Evolutionary conservation across 257 asterid genomes (phyloP).

Genomic region (Linaria vulgaris): DNA sequence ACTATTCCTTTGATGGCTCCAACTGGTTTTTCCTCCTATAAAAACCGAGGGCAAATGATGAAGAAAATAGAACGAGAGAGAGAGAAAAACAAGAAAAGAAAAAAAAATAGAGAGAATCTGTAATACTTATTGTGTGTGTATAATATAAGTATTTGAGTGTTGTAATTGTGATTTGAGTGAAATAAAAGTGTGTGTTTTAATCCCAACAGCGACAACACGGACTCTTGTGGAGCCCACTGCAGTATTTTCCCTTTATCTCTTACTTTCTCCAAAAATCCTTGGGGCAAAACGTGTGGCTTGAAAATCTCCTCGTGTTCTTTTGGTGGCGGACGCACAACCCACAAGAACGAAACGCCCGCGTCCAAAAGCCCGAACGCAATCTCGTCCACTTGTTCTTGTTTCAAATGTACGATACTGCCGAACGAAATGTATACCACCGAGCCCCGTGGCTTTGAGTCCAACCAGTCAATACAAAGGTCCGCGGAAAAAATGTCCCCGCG

Average conservation of each 20-base stretch:
- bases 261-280: conserved; percentile 46
- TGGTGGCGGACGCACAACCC: conserved; percentile 61
- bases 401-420: conserved; percentile 60
- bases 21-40: no score
- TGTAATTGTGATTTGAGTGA: no score
- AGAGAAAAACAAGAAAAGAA: no score
- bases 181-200: no score
- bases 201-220: conserved; percentile 60
- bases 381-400: conserved; percentile 68
- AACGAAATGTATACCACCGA: conserved; percentile 79
- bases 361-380: conserved; percentile 55
- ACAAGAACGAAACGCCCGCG: conserved; percentile 52
- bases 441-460: conserved; percentile 46
- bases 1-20: no score
- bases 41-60: no score
- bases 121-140: no score
- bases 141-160: no score
- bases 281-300: conserved; percentile 46
- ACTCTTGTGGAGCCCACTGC: conserved; percentile 76
- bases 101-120: no score
- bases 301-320: background rate
- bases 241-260: conserved; percentile 60
- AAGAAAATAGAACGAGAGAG: no score
- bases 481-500: conserved; percentile 45
- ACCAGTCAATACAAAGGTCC: conserved; percentile 55